Percentiles rank a stretch among this genome's conserved stretches.
These are phyloP conservation scores for Lippia alba DNA, from an alignment of 305 asterid genomes.

Conservation along the genomic window DNA sequence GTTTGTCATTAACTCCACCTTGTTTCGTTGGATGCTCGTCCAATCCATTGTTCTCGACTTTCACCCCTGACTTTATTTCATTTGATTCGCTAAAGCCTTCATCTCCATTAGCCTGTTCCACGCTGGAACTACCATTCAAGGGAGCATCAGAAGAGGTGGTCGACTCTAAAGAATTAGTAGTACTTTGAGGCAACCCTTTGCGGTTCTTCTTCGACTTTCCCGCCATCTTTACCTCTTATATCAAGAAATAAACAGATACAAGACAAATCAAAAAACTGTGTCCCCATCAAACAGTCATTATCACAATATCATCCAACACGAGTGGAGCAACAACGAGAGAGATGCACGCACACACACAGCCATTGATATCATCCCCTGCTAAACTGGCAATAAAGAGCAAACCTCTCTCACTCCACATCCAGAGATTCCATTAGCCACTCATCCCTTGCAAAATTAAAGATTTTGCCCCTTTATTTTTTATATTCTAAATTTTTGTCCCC, in stretches of 20 bases:
- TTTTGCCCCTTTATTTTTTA: too few species aligned
- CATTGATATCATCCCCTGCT: slow-evolving; percentile 5
- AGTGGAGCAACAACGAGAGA: neutral
- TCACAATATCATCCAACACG: neutral
- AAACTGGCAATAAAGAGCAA: neutral
- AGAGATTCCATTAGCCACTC: slow-evolving; percentile 7
- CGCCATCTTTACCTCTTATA: slow-evolving; percentile 56
- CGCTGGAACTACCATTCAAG: slow-evolving; percentile 37
- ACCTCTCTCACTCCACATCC: neutral
- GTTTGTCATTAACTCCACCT: slow-evolving; percentile 44
- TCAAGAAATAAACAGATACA: slow-evolving; percentile 30
- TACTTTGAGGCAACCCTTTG: slow-evolving; percentile 53
- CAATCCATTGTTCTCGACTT: slow-evolving; percentile 44
- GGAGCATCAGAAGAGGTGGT: slow-evolving; percentile 49
- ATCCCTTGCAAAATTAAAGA: slow-evolving; percentile 13
- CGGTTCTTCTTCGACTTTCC: slow-evolving; percentile 71
- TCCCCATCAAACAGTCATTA: slow-evolving; percentile 5
- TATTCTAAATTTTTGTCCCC: too few species aligned
- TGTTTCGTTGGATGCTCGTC: slow-evolving; percentile 48
- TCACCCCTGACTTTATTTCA: slow-evolving; percentile 40
- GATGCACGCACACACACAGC: slow-evolving; percentile 1
- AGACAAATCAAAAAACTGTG: neutral
- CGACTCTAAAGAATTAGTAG: slow-evolving; percentile 46
- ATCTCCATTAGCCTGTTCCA: slow-evolving; percentile 54
- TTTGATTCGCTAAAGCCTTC: slow-evolving; percentile 38